These are phyloP conservation scores for Penicillium digitatum DNA, from an alignment of 2,329 filamentous ascomycete genomes.

Conservation along the genomic window DNA sequence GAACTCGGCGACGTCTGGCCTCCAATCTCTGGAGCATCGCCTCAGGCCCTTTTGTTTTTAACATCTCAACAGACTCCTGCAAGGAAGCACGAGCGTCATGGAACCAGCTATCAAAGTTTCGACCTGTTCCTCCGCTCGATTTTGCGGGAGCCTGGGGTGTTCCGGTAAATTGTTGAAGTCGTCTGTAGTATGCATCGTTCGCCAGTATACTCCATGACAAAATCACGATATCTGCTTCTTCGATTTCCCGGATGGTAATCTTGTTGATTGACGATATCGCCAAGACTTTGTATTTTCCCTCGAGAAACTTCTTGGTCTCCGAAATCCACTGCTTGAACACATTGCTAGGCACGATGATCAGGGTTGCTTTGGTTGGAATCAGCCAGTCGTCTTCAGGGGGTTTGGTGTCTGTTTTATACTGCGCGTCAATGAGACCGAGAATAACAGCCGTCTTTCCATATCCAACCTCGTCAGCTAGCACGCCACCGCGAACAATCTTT, in stretches of 20 bases:
- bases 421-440: slow-evolving; percentile 53
- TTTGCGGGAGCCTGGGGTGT: slow-evolving; percentile 41
- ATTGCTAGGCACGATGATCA: slow-evolving; percentile 56
- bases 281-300: slow-evolving; percentile 43
- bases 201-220: slow-evolving; percentile 51
- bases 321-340: slow-evolving; percentile 56
- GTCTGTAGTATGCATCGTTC: slow-evolving; percentile 47
- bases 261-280: slow-evolving; percentile 42
- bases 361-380: slow-evolving; percentile 52
- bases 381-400: slow-evolving; percentile 17
- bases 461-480: slow-evolving; percentile 61
- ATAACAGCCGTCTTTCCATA: slow-evolving; percentile 64
- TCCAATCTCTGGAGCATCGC: slow-evolving; percentile 33
- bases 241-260: slow-evolving; percentile 45
- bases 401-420: slow-evolving; percentile 18
- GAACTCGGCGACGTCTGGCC: slow-evolving; percentile 27
- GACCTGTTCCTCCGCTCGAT: slow-evolving; percentile 42
- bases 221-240: slow-evolving; percentile 53
- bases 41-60: slow-evolving; percentile 30
- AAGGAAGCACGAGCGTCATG: slow-evolving; percentile 43
- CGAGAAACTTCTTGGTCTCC: slow-evolving; percentile 53
- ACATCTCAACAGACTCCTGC: slow-evolving; percentile 38
- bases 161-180: slow-evolving; percentile 50
- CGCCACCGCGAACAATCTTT: slow-evolving; percentile 51
- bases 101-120: slow-evolving; percentile 55